Percentiles rank a stretch among this genome's conserved stretches.
phyloP scores from a whole-genome alignment of 768 basidiomycete genomes.

The Leccinum arenicola region DNA sequence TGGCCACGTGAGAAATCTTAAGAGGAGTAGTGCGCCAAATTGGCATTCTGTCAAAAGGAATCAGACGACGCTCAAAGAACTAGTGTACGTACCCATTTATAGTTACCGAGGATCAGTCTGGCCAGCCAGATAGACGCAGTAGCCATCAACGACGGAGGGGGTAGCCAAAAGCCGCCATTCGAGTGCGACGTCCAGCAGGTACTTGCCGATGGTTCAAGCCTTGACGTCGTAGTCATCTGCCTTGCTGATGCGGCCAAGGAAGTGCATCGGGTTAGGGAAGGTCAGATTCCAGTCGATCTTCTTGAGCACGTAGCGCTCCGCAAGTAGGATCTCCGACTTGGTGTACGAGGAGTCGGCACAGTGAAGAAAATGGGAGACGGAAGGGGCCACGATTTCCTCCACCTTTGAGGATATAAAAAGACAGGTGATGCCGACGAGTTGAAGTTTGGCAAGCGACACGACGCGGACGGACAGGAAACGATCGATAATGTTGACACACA shows the following conservation, averaged over 20 bases:
- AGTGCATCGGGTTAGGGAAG: constrained; percentile 87
- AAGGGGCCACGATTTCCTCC: constrained; percentile 89
- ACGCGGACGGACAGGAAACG: constrained; percentile 69
- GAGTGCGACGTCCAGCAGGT: constrained; percentile 78
- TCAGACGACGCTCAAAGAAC: not conserved
- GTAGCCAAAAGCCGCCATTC: constrained; percentile 76
- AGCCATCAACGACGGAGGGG: constrained; percentile 74
- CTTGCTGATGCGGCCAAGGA: constrained; percentile 86
- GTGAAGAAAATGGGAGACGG: constrained; percentile 74
- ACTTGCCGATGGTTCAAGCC: constrained; percentile 85
- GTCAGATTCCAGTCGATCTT: constrained; percentile 84
- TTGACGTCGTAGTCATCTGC: constrained; percentile 89
- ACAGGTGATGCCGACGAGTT: constrained; percentile 86
- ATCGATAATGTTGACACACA: constrained; percentile 83
- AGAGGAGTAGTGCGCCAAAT: constrained; percentile 83
- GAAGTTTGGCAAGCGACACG: constrained; percentile 80
- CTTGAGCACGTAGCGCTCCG: constrained; percentile 85
- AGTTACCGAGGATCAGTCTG: constrained; percentile 70
- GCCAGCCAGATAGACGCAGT: constrained; percentile 88
- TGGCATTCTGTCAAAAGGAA: constrained; percentile 57
- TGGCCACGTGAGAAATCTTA: no score
- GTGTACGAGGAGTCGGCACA: constrained; percentile 78
- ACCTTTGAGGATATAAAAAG: constrained; percentile 90
- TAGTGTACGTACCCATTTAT: constrained; percentile 73
- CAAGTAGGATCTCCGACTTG: constrained; percentile 79